Evolutionary conservation across 78 protist species (phyloP), one percentile per base, ranked within the genome.

Genomic region (Dictyostelium intermedium): DNA sequence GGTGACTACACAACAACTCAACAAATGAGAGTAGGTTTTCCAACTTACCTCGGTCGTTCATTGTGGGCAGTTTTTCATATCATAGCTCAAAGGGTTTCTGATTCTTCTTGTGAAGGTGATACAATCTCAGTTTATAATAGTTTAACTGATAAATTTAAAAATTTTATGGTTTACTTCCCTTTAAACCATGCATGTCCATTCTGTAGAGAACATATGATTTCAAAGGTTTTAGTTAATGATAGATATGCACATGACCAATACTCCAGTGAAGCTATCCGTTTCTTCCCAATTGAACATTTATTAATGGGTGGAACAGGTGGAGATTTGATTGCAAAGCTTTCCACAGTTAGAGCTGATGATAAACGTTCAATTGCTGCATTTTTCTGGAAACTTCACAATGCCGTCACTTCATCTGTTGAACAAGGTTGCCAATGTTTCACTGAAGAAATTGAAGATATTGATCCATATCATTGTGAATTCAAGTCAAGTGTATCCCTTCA

Each of bases 21-120:
- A 3, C 25, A 63, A 11, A 56, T 82, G 77, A 56, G 87, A 63
- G 87, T 82, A 35, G 87, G 87, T 0, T 82, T 82, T 34, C 87
- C 87, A 50, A 82, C 87, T 3, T 82, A 63, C 4, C 14, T 82
- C 1, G 87, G 87, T 5, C 69, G 87, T 27, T 16, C 56, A 18
- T n/a, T 82, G 5, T 82, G 87, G 87, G 20, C 25, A 5, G 27
- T 82, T 20, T 63, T 82, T 77, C 87, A 82, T 39, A 37, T 45
- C 5, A 10, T 82, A 7, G 87, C 77, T n/a, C 77, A 82, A 34
- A 56, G 87, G 13, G 41, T 82, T 8, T 77, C 80, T 18, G 87
- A 82, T 61, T 27, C 53, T 2, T 11, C 30, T 7, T 79, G 84
- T 27, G 74, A 66, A 63, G 11, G 34, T 10, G 30, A 3, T 25